Conservation (phyloP, 345 rosid genomes). For the Lenwebbia sp. region DNA sequence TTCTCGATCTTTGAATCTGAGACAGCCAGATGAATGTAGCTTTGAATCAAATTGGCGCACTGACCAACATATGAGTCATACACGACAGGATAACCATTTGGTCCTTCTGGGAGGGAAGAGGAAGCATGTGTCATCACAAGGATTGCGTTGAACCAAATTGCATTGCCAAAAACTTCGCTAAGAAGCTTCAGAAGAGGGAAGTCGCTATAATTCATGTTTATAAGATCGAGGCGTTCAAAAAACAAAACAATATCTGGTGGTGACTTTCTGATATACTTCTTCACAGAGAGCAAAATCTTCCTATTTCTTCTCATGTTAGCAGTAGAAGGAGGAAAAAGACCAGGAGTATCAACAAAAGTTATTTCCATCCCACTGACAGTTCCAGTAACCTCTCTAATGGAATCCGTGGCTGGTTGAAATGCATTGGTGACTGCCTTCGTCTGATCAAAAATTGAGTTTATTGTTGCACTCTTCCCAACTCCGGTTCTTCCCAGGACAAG, state of each 20-base stretch:
- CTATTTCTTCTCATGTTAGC: slow-evolving; percentile 56
- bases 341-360: slow-evolving; percentile 87
- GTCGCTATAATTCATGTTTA: slow-evolving; percentile 52
- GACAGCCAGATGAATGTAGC: slow-evolving; percentile 58
- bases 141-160: slow-evolving; percentile 83
- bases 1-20: slow-evolving; percentile 65
- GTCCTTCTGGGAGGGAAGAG: slow-evolving; percentile 55
- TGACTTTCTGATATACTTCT: slow-evolving; percentile 52
- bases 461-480: slow-evolving; percentile 95
- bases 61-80: slow-evolving; percentile 67
- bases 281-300: slow-evolving; percentile 58
- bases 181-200: slow-evolving; percentile 70
- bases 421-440: slow-evolving; percentile 60
- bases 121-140: slow-evolving; percentile 89
- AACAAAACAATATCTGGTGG: slow-evolving; percentile 81
- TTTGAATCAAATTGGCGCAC: slow-evolving; percentile 64
- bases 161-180: slow-evolving; percentile 63
- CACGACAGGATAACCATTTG: slow-evolving; percentile 46
- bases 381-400: slow-evolving; percentile 62
- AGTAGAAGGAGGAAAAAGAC: slow-evolving; percentile 49
- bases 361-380: slow-evolving; percentile 59
- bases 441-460: slow-evolving; percentile 76
- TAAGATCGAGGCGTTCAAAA: slow-evolving; percentile 70
- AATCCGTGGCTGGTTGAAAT: slow-evolving; percentile 59
- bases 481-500: slow-evolving; percentile 93